phyloP scores from a whole-genome alignment of 2,329 filamentous ascomycete species.

The Verticillium longisporum region DNA sequence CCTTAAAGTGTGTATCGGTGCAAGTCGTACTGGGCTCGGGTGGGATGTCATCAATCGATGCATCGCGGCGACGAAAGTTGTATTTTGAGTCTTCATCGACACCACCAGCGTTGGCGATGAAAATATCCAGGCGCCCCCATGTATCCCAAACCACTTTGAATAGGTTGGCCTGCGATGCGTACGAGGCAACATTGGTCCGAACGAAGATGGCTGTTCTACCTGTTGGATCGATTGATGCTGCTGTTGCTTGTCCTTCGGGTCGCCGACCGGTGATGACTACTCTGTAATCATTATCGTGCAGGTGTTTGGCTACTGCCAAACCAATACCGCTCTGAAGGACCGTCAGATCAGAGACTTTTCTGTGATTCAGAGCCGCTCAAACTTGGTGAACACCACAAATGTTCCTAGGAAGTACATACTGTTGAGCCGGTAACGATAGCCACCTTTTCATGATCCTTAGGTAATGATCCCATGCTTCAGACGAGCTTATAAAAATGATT shows the following conservation, averaged over 20 bases:
- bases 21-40: conserved; percentile 34
- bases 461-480: neutral
- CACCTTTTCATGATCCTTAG: conserved; percentile 14
- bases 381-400: too few species aligned
- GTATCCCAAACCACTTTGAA: conserved; percentile 34
- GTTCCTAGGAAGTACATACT: conserved; percentile 18
- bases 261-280: conserved; percentile 25
- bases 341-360: too few species aligned
- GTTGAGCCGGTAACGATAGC: conserved; percentile 33
- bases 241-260: conserved; percentile 21
- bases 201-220: conserved; percentile 33
- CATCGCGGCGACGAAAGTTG: conserved; percentile 19
- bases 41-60: conserved; percentile 21
- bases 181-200: conserved; percentile 30
- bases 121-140: conserved; percentile 30
- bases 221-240: conserved; percentile 22
- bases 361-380: too few species aligned
- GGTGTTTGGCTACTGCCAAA: conserved; percentile 26
- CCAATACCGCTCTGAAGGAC: conserved; percentile 37
- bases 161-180: conserved; percentile 32
- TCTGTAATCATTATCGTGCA: conserved; percentile 17
- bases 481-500: neutral
- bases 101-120: conserved; percentile 38
- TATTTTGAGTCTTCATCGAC: conserved; percentile 39
- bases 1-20: conserved; percentile 44